phyloP scores from a whole-genome alignment of 148 eudicot genomes.

The Camellia japonica region DNA sequence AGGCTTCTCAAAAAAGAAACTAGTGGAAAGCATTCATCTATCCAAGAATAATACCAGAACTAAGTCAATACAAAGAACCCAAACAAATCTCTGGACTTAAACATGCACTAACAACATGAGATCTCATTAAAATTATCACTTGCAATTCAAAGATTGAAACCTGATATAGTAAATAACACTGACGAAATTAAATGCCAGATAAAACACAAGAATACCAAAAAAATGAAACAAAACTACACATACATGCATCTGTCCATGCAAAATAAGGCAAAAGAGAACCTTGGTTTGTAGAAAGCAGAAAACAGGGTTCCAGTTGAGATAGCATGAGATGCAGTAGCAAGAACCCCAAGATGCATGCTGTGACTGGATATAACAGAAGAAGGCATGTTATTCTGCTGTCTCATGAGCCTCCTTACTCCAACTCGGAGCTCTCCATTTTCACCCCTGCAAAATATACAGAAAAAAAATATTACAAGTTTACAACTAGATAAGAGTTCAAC shows the following conservation, averaged over 20 bases:
- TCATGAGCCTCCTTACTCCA: slow-evolving; percentile 86
- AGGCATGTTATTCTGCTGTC: slow-evolving; percentile 83
- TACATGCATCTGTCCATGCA: neutral
- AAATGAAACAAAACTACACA: neutral
- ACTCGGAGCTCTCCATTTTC: slow-evolving; percentile 91
- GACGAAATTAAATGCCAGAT: neutral
- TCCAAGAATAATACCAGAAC: too few species aligned
- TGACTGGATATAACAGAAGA: slow-evolving; percentile 96
- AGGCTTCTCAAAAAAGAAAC: too few species aligned
- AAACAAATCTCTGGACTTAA: neutral
- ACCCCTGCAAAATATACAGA: slow-evolving; percentile 40
- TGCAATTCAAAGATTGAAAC: neutral
- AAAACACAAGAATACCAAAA: neutral
- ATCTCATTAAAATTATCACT: neutral
- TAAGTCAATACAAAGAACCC: neutral
- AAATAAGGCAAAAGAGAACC: slow-evolving; percentile 38
- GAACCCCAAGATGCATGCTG: slow-evolving; percentile 98
- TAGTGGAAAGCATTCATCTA: neutral
- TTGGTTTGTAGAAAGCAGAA: slow-evolving; percentile 85
- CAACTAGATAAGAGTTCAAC: neutral
- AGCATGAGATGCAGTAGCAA: slow-evolving; percentile 96
- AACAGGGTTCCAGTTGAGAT: slow-evolving; percentile 66
- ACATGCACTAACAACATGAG: neutral
- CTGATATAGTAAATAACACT: neutral
- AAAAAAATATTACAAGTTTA: neutral